Evolutionary conservation across 2,329 filamentous ascomycete genomes (phyloP).

Genomic region (Macrophomina phaseolina): DNA sequence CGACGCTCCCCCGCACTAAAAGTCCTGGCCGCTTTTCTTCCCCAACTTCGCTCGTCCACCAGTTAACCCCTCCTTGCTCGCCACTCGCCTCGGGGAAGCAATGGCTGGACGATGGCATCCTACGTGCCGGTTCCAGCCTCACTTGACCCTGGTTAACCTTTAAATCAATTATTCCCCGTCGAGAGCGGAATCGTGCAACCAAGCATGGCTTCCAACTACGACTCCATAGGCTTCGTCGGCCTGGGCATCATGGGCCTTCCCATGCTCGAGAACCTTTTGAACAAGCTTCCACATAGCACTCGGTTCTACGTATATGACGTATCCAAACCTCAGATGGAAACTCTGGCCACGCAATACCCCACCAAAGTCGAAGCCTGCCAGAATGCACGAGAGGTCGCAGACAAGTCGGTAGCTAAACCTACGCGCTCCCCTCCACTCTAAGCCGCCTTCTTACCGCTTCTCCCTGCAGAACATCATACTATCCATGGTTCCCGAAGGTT

Average conservation of each 20-base stretch:
- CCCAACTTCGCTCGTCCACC: not conserved
- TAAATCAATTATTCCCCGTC: not conserved
- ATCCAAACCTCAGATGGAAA: constrained; percentile 49
- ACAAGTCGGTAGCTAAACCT: constrained; percentile 51
- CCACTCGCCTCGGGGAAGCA: not conserved
- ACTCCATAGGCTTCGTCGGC: constrained; percentile 58
- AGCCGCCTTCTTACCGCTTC: not conserved
- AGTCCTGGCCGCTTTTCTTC: constrained; percentile 5
- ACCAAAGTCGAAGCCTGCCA: constrained; percentile 46
- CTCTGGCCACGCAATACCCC: constrained; percentile 45
- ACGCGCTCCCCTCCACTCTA: not conserved
- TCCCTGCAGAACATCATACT: constrained; percentile 53
- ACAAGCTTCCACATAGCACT: constrained; percentile 51
- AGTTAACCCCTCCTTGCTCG: constrained; percentile 6
- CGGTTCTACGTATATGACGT: constrained; percentile 59
- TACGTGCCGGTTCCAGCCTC: not conserved
- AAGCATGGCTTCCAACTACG: constrained; percentile 10
- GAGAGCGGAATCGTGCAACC: not conserved
- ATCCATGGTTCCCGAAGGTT: constrained; percentile 61
- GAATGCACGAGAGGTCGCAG: constrained; percentile 56
- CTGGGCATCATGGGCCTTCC: constrained; percentile 62
- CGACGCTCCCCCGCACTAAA: constrained; percentile 1
- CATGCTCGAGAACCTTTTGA: constrained; percentile 58
- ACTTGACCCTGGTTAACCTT: not conserved
- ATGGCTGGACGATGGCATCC: not conserved